Evolutionary conservation across 176 grass and related monocot species (phyloP), one percentile per base, ranked within the genome.

Genomic region (Rhynchospora breviuscula): DNA sequence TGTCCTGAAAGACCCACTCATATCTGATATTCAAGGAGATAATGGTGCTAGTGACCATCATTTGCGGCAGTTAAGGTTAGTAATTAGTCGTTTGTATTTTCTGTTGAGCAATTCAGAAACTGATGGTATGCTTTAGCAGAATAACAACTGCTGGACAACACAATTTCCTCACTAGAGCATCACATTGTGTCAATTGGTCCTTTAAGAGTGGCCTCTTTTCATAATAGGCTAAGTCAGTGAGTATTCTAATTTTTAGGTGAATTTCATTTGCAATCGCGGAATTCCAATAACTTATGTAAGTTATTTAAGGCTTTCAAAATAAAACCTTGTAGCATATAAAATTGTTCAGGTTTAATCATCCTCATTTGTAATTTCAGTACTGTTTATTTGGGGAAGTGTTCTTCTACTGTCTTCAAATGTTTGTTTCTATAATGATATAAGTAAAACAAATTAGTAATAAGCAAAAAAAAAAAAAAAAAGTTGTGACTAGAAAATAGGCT

Each of bases 21-120:
- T 95, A 89, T 94, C 87, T 22, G 81, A 85, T 67, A 87, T 93
- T 82, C 73, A 90, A 86, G 87, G 81, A 91, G 89, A 91, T 85
- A 90, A 98, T 84, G 82, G 63, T 83, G 87, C 84, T 78, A 95
- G 67, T 86, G 91, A 95, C 85, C 91, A 91, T 45, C 95, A 98
- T 91, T 77, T 98, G 49, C 85, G 92, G 65, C 92, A 98, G 63
- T 87, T 98, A 89, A 98, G 95, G 95, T 93, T 87, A 53, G 22
- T 25, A 48, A 33, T 21, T 48, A 21, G 19, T 62, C 2, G 7
- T 62, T 9, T n/a, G 18, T 71, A 46, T 6, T 70, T 70, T 71
- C 43, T 46, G 67, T 47, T 47, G 43, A 19, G 43, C 67, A 71
- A 48, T 21, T 10, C 46, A n/a, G 67, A 45, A 71, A 43, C 35